These are phyloP conservation scores for Fusarium cyanostomum DNA, from an alignment of 2,329 filamentous ascomycete species.

Conservation along the genomic window DNA sequence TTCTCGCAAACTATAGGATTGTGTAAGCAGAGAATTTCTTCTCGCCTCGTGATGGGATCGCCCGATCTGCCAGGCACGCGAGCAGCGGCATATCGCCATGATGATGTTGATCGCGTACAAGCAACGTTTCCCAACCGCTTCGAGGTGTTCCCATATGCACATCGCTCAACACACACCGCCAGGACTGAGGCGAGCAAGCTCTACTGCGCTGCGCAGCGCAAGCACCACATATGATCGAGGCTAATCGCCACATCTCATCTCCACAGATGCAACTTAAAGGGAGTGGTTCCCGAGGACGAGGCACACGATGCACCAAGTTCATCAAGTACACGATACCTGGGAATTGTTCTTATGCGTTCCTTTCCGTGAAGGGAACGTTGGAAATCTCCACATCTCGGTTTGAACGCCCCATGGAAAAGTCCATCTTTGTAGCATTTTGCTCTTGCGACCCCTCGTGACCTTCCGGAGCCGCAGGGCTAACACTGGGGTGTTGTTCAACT, in stretches of 20 bases:
- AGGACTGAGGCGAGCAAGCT: constrained; percentile 11
- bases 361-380: constrained; percentile 6
- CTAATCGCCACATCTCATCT: constrained; percentile 7
- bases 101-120: constrained; percentile 6
- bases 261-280: constrained; percentile 18
- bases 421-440: constrained; percentile 12
- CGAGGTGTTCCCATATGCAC: constrained; percentile 20
- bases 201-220: neutral
- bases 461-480: constrained; percentile 1
- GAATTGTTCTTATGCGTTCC: neutral
- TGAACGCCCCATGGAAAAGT: constrained; percentile 16
- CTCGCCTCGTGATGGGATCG: constrained; percentile 25
- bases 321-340: constrained; percentile 29
- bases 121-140: constrained; percentile 15
- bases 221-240: constrained; percentile 26
- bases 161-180: constrained; percentile 29
- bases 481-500: constrained; percentile 1
- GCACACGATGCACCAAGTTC: neutral
- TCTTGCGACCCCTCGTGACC: constrained; percentile 15
- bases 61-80: constrained; percentile 14
- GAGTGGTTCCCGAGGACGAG: constrained; percentile 4
- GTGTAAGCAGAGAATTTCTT: constrained; percentile 3
- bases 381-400: constrained; percentile 22
- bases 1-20: neutral
- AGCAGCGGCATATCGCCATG: neutral